Base-by-base conservation (phyloP, 257 asterid genomes). In the Prunella vulgaris region DNA sequence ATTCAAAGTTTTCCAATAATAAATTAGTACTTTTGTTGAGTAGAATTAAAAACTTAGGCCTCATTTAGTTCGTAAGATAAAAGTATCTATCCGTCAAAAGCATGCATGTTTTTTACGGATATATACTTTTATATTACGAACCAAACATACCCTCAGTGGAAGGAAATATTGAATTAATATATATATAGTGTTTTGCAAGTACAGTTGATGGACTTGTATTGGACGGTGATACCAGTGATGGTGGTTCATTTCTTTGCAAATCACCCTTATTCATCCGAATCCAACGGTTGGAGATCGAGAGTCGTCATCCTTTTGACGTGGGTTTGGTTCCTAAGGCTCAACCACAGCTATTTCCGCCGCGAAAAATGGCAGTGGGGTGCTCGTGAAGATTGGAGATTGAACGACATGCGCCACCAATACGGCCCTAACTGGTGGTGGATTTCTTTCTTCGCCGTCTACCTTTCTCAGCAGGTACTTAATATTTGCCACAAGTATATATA, bases 351-450 rank as follows among this genome's bases (percentile, higher is more conserved):
- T 83, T 90, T 88, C 77, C 97, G 98, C 65, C 93, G 98, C 0
- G 98, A 93, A 67, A 83, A 80, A 12, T 93, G 97, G 98, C 97
- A 87, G 74, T 93, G 95, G 90, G 98, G 97, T 30, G 89, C 80
- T 10, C 84, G 94, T 27, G 95, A 93, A 78, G 98, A 93, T 74
- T 93, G 97, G 98, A 82, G 98, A 68, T 84, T 90, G 64, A 75
- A 80, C 46, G 96, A 90, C 74, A 79, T 93, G 90, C 77, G 84
- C 30, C 74, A 21, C 1, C 95, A 87, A 77, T 86, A 83, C 52
- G 89, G 92, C 48, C 68, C 70, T 1, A 71, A 64, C 60, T 93
- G 98, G 97, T 88, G 97, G 95, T 87, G 98, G 98, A 38, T 86
- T 60, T 93, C 98, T 21, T 83, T 93, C 82, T 93, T 93, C 73